Conservation (phyloP, 2,329 filamentous ascomycete genomes). For the Aspergillus brasiliensis region DNA sequence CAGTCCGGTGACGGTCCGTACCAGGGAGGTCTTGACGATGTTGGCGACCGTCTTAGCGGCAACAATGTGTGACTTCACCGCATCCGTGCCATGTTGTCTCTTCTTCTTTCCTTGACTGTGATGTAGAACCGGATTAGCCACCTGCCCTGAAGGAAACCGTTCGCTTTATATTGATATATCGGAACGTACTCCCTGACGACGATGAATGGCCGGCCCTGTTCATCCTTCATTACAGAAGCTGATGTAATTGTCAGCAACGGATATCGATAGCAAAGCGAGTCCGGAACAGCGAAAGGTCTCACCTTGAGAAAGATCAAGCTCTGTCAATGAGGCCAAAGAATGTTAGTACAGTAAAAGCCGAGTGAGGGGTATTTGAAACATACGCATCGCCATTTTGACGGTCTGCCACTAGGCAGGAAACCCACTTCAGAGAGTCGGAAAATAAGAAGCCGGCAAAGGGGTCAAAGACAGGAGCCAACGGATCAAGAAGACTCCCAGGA, state of each 20-base stretch:
- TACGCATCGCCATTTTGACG: conserved; percentile 53
- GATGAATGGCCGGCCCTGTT: conserved; percentile 95
- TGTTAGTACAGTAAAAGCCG: conserved; percentile 26
- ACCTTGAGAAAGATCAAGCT: conserved; percentile 54
- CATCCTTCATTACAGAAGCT: conserved; percentile 88
- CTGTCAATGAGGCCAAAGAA: conserved; percentile 29
- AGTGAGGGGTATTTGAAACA: conserved; percentile 43
- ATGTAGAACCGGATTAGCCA: conserved; percentile 12
- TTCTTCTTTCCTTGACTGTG: conserved; percentile 93
- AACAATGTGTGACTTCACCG: conserved; percentile 97
- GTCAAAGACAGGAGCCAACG: conserved; percentile 11
- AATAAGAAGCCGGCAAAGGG: conserved; percentile 8
- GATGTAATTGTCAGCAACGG: conserved; percentile 25
- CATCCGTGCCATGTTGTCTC: conserved; percentile 93
- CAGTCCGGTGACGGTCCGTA: conserved; percentile 38
- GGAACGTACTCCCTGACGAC: conserved; percentile 88
- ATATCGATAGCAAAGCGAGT: conserved; percentile 1
- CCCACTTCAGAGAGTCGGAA: conserved; percentile 15
- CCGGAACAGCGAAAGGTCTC: neutral
- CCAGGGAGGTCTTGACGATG: conserved; percentile 94
- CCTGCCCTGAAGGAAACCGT: neutral
- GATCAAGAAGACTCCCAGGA: conserved; percentile 11
- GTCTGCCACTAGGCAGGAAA: conserved; percentile 36
- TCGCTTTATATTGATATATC: conserved; percentile 4
- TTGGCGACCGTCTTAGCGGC: conserved; percentile 94